These are phyloP conservation scores for Ascochyta viciae-villosae DNA, from an alignment of 2,329 filamentous ascomycete species.

Conservation along the genomic window DNA sequence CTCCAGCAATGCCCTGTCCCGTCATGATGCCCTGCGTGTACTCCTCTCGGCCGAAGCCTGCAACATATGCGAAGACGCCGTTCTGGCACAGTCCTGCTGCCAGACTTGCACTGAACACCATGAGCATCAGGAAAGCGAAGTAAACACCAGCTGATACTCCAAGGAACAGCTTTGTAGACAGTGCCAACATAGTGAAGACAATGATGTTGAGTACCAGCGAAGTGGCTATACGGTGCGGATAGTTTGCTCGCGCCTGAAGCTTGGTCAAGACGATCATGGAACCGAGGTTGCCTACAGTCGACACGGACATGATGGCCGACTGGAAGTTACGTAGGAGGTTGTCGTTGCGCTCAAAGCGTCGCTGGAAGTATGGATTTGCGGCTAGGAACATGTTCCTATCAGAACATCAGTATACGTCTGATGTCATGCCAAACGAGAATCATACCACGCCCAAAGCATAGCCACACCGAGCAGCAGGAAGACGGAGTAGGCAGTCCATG, in stretches of 20 bases:
- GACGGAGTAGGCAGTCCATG: slow-evolving; percentile 83
- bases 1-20: slow-evolving; percentile 89
- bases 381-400: slow-evolving; percentile 98
- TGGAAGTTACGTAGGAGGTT: slow-evolving; percentile 86
- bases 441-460: slow-evolving; percentile 97
- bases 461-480: slow-evolving; percentile 86
- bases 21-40: slow-evolving; percentile 98
- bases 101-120: slow-evolving; percentile 80
- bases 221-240: slow-evolving; percentile 82
- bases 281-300: slow-evolving; percentile 80
- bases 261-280: slow-evolving; percentile 79
- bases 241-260: slow-evolving; percentile 82
- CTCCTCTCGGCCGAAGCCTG: slow-evolving; percentile 81
- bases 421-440: neutral
- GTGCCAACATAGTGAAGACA: slow-evolving; percentile 77
- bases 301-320: slow-evolving; percentile 85
- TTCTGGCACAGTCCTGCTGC: slow-evolving; percentile 91
- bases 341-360: slow-evolving; percentile 73
- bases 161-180: slow-evolving; percentile 76
- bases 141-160: slow-evolving; percentile 70
- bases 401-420: slow-evolving; percentile 11
- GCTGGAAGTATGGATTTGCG: slow-evolving; percentile 89
- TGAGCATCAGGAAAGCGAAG: slow-evolving; percentile 80
- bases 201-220: slow-evolving; percentile 79
- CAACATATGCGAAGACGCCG: slow-evolving; percentile 89